Base-by-base conservation (phyloP, 2,329 filamentous ascomycete species). In the Allantophomopsis lycopodina region DNA sequence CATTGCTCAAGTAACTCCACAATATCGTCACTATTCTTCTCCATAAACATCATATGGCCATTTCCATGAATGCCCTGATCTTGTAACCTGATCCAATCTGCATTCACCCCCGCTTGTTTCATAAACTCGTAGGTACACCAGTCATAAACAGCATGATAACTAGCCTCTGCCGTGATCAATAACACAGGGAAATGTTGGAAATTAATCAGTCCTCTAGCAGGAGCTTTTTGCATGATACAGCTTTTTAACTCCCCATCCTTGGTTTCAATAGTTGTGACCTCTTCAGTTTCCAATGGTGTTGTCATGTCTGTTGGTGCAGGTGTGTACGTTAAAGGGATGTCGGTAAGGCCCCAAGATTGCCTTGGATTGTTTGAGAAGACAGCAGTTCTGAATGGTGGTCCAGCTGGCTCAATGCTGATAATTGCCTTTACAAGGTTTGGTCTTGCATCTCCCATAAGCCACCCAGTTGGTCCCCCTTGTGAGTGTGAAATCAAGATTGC, bases 251-350 rank as follows among this genome's bases (percentile, higher is more conserved):
- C 4, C 16, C 14, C 32, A 12, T 17, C 32, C 7, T 7, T 10
- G 6, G 10, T 8, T 10, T 14, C 13, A 14, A 34, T 14, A 17
- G 32, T 14, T 8, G 23, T 34, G 23, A 28, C 8, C 23, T 28
- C 23, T 14, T 34, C 14, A 8, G 7, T 36, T 23, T 36, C 14
- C 15, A 36, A 18, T 18, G 35, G 35, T 10, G 16, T 21, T n/a
- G 13, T 14, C 13, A 13, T 5, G 18, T 20, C 35, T 18, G 6
- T 21, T 7, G 12, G 16, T 10, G 16, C 7, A 10, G 68, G 69
- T 1, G 53, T 53, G 47, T 69, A 74, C 0, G 59, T 62, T 13
- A 75, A 42, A 0, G 66, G 62, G n/a, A 66, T 60, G 35, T 67
- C 60, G 5, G 67, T 62, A 5, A 73, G 44, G 1, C 68, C 71